phyloP scores from a whole-genome alignment of 371 early-diverging fungal genomes.

The Circinella umbellata region DNA sequence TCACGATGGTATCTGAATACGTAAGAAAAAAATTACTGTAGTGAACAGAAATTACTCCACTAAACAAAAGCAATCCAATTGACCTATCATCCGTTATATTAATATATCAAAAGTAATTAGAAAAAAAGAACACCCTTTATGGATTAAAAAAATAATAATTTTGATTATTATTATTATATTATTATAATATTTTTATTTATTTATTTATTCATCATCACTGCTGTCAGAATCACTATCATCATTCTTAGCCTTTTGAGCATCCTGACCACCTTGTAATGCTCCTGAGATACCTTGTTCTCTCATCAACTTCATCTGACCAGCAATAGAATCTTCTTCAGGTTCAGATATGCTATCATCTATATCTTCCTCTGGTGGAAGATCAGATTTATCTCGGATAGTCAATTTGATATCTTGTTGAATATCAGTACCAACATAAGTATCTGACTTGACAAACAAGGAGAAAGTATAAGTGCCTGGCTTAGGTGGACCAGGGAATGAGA shows the following conservation, averaged over 20 bases:
- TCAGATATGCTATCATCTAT: slow-evolving; percentile 95
- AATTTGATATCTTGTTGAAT: slow-evolving; percentile 76
- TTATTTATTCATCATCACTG: slow-evolving; percentile 36
- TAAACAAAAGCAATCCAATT: too few species aligned
- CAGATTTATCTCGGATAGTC: slow-evolving; percentile 70
- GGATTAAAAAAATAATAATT: too few species aligned
- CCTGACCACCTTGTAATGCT: slow-evolving; percentile 63
- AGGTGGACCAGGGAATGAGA: slow-evolving; percentile 96
- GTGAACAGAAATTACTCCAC: too few species aligned
- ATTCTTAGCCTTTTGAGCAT: slow-evolving; percentile 32
- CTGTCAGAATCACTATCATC: slow-evolving; percentile 38
- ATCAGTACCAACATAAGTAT: slow-evolving; percentile 87
- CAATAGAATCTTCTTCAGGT: slow-evolving; percentile 94
- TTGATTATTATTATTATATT: too few species aligned
- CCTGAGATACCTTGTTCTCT: slow-evolving; percentile 74
- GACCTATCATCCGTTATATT: too few species aligned
- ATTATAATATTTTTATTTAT: too few species aligned
- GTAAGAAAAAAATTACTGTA: too few species aligned
- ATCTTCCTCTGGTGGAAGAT: slow-evolving; percentile 74
- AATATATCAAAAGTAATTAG: too few species aligned
- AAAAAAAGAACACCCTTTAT: too few species aligned
- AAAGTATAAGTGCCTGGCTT: slow-evolving; percentile 85
- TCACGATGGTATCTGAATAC: too few species aligned
- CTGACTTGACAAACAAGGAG: slow-evolving; percentile 85
- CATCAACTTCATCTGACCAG: slow-evolving; percentile 90